Evolutionary conservation across 495 filamentous ascomycete genomes (phyloP), one percentile per base, ranked within the genome.

Genomic region (Aspergillus carlsbadensis): DNA sequence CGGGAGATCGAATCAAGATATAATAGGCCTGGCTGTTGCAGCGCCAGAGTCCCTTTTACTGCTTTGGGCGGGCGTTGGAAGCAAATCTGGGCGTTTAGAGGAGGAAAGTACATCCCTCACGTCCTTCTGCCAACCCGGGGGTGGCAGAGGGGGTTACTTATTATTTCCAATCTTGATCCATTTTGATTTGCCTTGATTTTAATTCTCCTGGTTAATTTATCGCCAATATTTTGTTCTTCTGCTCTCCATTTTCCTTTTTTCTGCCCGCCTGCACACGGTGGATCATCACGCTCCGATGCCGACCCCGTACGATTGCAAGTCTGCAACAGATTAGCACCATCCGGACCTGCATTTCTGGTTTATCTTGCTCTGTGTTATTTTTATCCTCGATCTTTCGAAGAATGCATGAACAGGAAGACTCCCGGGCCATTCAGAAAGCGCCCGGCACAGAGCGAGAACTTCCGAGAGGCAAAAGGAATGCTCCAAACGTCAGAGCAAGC

Each of bases 21-120:
- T 42, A 49, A 56, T 47, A 56, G 14, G 13, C 26, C 6, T 3
- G 8, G 35, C 31, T 17, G 21, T 29, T 36, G 26, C 29, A 29
- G 15, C 24, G 24, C 15, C 11, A 31, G 22, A 45, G 26, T 24
- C 34, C 35, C 51, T 39, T 52, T 54, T 54, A 54, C 57, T 54
- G 15, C 34, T 49, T 59, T 42, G 31, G 57, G 57, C 24, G 41
- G 31, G 17, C 17, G 36, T 39, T 47, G 53, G 14, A 48, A 34
- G 20, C 20, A 43, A 56, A 24, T 21, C 21, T n/a, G n/a, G n/a
- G n/a, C n/a, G n/a, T n/a, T n/a, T n/a, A n/a, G 39, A 42, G 35
- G 21, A 15, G n/a, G n/a, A 41, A 44, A 43, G 41, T 17, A 35
- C 62, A 66, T 70, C 70, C 69, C 69, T 70, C 65, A 67, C 69